Base-by-base conservation (phyloP, 140 eudicot species). In the Anethum foeniculum region DNA sequence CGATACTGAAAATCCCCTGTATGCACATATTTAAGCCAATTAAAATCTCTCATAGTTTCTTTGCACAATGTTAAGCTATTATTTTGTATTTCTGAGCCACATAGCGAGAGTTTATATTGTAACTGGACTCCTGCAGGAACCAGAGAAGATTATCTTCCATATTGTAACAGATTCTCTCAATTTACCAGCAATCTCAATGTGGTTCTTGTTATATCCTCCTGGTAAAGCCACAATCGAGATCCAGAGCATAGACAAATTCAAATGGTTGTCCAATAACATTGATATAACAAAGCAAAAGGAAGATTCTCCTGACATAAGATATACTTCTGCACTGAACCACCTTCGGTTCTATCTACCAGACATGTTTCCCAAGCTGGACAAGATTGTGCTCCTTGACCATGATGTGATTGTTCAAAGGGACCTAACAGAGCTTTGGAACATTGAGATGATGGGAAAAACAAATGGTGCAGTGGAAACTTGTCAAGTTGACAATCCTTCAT, bases 341-440 rank as follows among this genome's bases (percentile, higher is more conserved):
- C 97, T 95, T 9, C 87, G 97, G 9, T 95, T 95, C 81, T 91
- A 92, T 84, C 86, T 95, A 78, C 97, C 97, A 6, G 90, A 92
- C 78, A 81, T 95, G 48, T 95, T 95, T 80, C 97, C 97, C 5
- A 81, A 25, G 58, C 84, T 95, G 82, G 83, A 87, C 62, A 95
- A 92, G 68, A 83, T 95, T 60, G 85, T 95, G 82, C 87, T 95
- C 77, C 97, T 95, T 51, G 99, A 95, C 83, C 99, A 95, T 83
- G 99, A 95, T 65, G 99, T 95, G 87, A 90, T 95, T 80, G 97
- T 95, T 13, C 97, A 85, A 88, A 92, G 81, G 81, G 99, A 95
- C 84, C 79, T 95, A 49, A 83, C 91, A 39, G 73, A 68, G 15
- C 95, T 95, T 68, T 95, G 95, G 93, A 78, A 47, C 71, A 83